These are phyloP conservation scores for Sicyos baderoa DNA, from an alignment of 306 rosid genomes.

Conservation along the genomic window DNA sequence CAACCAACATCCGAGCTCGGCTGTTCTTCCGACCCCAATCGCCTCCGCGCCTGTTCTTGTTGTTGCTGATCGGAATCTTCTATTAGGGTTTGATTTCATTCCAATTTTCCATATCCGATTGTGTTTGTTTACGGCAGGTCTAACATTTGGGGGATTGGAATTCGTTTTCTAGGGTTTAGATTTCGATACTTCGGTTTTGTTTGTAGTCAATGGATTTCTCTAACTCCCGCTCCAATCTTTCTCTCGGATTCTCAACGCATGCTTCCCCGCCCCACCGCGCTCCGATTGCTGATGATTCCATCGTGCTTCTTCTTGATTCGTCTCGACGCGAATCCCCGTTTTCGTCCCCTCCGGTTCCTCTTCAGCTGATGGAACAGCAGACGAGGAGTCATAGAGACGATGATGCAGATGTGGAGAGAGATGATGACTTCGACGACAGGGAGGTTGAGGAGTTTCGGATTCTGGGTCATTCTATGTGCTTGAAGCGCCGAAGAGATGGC, in stretches of 20 bases:
- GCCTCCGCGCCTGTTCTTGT: conserved; percentile 13
- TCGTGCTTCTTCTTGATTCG: conserved; percentile 59
- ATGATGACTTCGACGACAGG: conserved; percentile 36
- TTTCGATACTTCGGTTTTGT: background rate
- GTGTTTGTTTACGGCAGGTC: background rate
- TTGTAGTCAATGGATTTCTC: conserved; percentile 45
- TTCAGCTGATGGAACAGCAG: conserved; percentile 65
- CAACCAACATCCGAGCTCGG: conserved; percentile 8
- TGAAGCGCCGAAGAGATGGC: conserved; percentile 59
- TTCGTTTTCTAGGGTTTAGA: conserved; percentile 3
- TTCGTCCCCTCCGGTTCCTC: conserved; percentile 47
- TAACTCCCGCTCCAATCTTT: conserved; percentile 47
- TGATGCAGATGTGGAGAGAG: conserved; percentile 26
- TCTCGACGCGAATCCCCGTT: conserved; percentile 42
- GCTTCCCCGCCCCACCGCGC: conserved; percentile 49
- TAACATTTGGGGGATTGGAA: background rate
- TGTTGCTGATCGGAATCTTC: conserved; percentile 4
- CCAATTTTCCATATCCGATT: background rate
- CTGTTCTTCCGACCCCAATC: conserved; percentile 14
- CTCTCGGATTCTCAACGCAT: conserved; percentile 57
- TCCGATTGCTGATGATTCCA: conserved; percentile 50
- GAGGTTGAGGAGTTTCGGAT: conserved; percentile 78
- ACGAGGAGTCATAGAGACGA: conserved; percentile 22
- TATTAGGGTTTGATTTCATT: background rate
- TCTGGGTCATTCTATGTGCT: conserved; percentile 78